A percentile compares a stretch with the other conserved stretches of the same genome.
Conservation (phyloP, 140 eudicot genomes). For the Anethum foeniculum region DNA sequence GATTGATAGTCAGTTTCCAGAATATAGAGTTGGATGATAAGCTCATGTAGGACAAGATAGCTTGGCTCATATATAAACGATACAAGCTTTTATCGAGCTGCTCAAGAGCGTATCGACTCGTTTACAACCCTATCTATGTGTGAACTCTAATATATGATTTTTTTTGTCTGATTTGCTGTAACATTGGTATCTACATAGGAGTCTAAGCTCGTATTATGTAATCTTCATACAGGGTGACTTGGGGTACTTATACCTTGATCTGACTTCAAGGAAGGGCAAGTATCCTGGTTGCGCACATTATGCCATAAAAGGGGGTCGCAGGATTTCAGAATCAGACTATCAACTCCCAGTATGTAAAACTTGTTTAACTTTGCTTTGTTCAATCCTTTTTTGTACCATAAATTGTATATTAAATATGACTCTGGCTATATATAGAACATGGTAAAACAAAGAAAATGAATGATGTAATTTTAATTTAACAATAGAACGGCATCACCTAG, state of each 20-base stretch:
- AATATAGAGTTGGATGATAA: not conserved
- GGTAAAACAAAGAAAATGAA: not conserved
- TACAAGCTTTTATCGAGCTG: not conserved
- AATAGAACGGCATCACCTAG: not conserved
- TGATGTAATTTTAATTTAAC: not conserved
- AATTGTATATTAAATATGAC: not conserved
- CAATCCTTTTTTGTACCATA: not conserved
- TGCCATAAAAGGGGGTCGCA: slow-evolving; percentile 91
- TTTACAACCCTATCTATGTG: not conserved
- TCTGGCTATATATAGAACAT: not conserved
- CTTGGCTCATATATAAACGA: not conserved
- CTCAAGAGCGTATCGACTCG: not conserved
- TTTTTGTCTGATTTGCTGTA: not conserved
- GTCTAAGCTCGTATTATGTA: not conserved
- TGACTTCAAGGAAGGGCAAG: slow-evolving; percentile 69
- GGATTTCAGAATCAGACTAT: slow-evolving; percentile 68
- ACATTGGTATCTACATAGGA: not conserved
- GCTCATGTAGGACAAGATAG: not conserved
- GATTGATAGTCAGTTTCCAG: not conserved
- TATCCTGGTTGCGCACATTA: slow-evolving; percentile 93
- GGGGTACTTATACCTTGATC: slow-evolving; percentile 90
- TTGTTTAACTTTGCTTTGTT: not conserved
- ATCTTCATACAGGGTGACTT: slow-evolving; percentile 63
- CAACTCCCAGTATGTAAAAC: slow-evolving; percentile 73
- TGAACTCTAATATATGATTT: not conserved